Percentiles rank a stretch among this genome's conserved stretches.
Conservation (phyloP, 352 stramenopile species). For the Blastocystis sp. region DNA sequence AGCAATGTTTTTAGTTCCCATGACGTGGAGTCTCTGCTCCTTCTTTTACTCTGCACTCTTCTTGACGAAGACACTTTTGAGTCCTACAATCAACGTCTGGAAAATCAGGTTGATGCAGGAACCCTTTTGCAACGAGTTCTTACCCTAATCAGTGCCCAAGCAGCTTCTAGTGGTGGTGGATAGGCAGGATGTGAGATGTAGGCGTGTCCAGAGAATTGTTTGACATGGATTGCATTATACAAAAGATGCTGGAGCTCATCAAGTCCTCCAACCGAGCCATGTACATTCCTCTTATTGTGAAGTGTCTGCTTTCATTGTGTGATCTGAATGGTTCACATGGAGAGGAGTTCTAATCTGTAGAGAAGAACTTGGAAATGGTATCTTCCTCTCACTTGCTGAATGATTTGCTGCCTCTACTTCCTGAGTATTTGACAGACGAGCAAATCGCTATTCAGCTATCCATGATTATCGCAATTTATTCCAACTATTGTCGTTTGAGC, state of each 20-base stretch:
- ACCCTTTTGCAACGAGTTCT: not conserved
- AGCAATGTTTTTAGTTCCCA: not conserved
- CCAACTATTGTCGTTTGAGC: not conserved
- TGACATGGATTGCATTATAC: not conserved
- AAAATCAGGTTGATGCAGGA: not conserved
- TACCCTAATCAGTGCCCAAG: not conserved
- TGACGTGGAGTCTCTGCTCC: not conserved
- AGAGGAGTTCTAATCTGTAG: not conserved
- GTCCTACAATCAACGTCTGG: not conserved
- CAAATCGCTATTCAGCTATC: not conserved
- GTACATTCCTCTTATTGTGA: not conserved
- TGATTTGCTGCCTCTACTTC: not conserved
- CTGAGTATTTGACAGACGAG: not conserved
- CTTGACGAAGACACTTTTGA: not conserved
- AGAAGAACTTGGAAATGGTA: slow-evolving; percentile 5
- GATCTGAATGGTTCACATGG: slow-evolving; percentile 27
- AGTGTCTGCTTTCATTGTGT: not conserved
- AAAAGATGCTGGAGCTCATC: not conserved
- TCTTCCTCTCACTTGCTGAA: not conserved
- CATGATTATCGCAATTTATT: slow-evolving; percentile 34
- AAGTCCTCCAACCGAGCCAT: not conserved
- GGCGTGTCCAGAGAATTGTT: not conserved
- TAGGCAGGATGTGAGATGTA: not conserved
- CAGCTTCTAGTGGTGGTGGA: not conserved
- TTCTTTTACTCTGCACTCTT: not conserved